Evolutionary conservation across 805 yeast species (phyloP).

Genomic region (Metschnikowia koreensis): DNA sequence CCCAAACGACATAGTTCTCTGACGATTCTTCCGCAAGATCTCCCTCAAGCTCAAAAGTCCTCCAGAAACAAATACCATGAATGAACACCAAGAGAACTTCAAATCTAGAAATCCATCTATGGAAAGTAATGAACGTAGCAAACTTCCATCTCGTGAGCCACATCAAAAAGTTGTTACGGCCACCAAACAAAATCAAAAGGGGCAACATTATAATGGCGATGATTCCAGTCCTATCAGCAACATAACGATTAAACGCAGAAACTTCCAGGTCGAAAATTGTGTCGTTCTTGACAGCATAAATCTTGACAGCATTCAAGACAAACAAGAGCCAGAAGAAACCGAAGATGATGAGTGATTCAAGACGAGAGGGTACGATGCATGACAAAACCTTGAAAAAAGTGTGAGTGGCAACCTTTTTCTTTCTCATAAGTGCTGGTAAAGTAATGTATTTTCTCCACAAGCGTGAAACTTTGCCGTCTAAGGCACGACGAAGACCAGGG

Average conservation of each 20-base stretch:
- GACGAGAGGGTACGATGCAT: conserved; percentile 29
- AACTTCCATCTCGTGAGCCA: conserved; percentile 19
- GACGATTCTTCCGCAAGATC: conserved; percentile 7
- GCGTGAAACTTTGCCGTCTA: conserved; percentile 30
- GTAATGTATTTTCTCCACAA: conserved; percentile 25
- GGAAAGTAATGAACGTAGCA: conserved; percentile 15
- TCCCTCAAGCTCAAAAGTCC: conserved; percentile 1
- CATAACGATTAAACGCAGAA: conserved; percentile 11
- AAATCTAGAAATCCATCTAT: conserved; percentile 18
- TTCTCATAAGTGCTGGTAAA: conserved; percentile 28
- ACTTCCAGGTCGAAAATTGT: conserved; percentile 3
- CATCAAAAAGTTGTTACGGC: conserved; percentile 19
- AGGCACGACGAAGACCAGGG: conserved; percentile 32
- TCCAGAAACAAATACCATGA: conserved; percentile 13
- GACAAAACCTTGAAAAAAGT: conserved; percentile 18
- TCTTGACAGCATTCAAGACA: conserved; percentile 11
- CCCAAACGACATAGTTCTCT: conserved; percentile 14
- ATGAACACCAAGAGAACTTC: conserved; percentile 15
- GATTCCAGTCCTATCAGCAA: conserved; percentile 17
- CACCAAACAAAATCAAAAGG: conserved; percentile 17
- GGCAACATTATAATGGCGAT: conserved; percentile 13
- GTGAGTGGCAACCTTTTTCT: conserved; percentile 11
- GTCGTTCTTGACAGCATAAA: conserved; percentile 9
- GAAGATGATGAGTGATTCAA: conserved; percentile 24
- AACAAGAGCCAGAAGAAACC: conserved; percentile 20